Base-by-base conservation (phyloP, 1,139 yeast species). In the Saccharomyces uvarum region DNA sequence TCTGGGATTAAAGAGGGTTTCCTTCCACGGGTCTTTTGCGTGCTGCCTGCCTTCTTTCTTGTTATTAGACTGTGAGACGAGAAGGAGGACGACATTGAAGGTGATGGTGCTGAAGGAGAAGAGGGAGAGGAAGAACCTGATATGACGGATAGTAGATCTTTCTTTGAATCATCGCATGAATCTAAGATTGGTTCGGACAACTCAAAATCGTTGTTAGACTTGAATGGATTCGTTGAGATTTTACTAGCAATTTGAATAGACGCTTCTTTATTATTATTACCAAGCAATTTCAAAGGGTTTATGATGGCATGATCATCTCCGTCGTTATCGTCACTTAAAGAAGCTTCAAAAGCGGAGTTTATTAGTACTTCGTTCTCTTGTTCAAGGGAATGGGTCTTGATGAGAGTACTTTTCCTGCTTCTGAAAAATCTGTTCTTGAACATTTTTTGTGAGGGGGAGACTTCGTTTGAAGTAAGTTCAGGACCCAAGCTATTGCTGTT, bases 1-100 rank as follows among this genome's bases (percentile, higher is more conserved):
- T 58, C 61, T 8, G 59, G 61, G 2, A 58, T 50, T 31, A 54
- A 29, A 7, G 61, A 57, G 13, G 61, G 61, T 48, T 58, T 58
- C 8, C 61, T 49, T 4, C 61, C 61, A 28, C 61, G 53, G 2
- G 59, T 57, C 55, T 57, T 58, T 14, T 53, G 56, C 29, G 47
- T 5, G 14, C 47, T 49, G 38, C 49, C 48, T 46, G 42, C 5
- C 24, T 27, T 47, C 44, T 46, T 49, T 33, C 47, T 48, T 48
- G 19, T 19, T 47, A 51, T n/a, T 16, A 38, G 11, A 11, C 44
- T 13, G 5, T 38, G 44, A 13, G 21, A 21, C 7, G 53, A 46
- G 8, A 41, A 28, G 16, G 41, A 21, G 9, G 33, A 16, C 8
- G 42, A 29, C 8, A 31, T 19, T 31, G 50, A 48, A 31, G 50